Conservation (phyloP, 75 land plant genomes). For the Isoetes taiwanensis region DNA sequence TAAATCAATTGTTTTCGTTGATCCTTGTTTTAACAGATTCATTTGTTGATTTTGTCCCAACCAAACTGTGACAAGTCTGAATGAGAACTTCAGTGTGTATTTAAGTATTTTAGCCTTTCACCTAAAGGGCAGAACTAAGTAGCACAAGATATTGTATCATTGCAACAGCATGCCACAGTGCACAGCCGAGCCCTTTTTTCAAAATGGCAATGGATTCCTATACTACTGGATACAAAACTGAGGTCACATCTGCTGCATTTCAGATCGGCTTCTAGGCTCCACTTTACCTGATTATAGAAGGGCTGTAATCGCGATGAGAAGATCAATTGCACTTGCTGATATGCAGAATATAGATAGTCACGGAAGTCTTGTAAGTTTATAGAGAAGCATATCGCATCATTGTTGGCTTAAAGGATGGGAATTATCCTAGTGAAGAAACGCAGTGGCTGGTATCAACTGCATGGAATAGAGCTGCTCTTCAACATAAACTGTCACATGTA, state of each 20-base stretch:
- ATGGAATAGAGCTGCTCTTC: conserved; percentile 67
- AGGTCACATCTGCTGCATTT: conserved; percentile 47
- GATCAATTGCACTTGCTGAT: conserved; percentile 34
- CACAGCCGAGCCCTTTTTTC: conserved; percentile 40
- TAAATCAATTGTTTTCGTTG: no score
- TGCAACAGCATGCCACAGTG: conserved; percentile 40
- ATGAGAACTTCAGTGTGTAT: conserved; percentile 11
- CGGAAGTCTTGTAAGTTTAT: conserved; percentile 39
- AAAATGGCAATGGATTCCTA: conserved; percentile 58
- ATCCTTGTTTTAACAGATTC: no score
- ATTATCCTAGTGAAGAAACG: conserved; percentile 70
- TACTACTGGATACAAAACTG: conserved; percentile 25
- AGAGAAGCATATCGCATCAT: conserved; percentile 63
- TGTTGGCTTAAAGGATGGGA: conserved; percentile 47
- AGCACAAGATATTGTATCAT: conserved; percentile 33
- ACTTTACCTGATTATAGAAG: conserved; percentile 52
- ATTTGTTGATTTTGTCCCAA: no score
- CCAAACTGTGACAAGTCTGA: no score
- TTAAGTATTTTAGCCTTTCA: conserved; percentile 32
- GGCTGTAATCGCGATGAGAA: conserved; percentile 40
- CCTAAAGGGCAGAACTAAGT: conserved; percentile 36
- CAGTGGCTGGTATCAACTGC: conserved; percentile 91
- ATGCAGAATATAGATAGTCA: conserved; percentile 42
- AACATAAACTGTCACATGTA: conserved; percentile 34
- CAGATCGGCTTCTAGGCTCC: conserved; percentile 51